These are phyloP conservation scores for Pseudogymnoascus sp. DNA, from an alignment of 2,329 filamentous ascomycete genomes.

Conservation along the genomic window DNA sequence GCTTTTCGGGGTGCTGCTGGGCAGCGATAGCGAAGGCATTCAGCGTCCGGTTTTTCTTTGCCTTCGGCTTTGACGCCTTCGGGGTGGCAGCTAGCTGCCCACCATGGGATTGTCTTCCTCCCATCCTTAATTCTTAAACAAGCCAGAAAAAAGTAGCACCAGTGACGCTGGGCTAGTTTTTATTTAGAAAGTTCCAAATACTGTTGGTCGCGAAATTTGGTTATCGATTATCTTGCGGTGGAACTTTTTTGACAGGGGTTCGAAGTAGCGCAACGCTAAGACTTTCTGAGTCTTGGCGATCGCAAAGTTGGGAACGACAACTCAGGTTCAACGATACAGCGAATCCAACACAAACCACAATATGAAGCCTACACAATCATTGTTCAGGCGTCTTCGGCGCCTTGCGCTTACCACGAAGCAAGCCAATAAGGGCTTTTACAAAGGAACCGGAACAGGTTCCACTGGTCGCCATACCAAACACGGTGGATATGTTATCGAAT, in stretches of 20 bases:
- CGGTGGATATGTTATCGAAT: conserved; percentile 80
- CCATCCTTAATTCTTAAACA: conserved; percentile 21
- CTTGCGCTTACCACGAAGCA: conserved; percentile 84
- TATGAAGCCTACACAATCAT: conserved; percentile 61
- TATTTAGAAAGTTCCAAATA: conserved; percentile 18
- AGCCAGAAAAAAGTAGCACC: neutral
- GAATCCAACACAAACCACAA: conserved; percentile 14
- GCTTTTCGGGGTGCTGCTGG: conserved; percentile 43
- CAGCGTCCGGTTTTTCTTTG: conserved; percentile 36
- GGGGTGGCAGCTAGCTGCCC: conserved; percentile 24
- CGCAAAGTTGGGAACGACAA: conserved; percentile 9
- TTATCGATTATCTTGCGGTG: conserved; percentile 10
- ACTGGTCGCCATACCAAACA: conserved; percentile 79
- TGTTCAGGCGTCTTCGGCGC: conserved; percentile 64
- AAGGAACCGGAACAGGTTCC: conserved; percentile 81
- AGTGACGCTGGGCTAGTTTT: conserved; percentile 6
- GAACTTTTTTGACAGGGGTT: conserved; percentile 12
- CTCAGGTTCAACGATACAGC: neutral
- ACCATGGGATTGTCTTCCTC: conserved; percentile 31
- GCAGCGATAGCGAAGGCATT: conserved; percentile 61
- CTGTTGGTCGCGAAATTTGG: conserved; percentile 8
- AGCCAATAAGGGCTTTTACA: conserved; percentile 91
- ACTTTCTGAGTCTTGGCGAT: conserved; percentile 9
- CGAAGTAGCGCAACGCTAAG: neutral
- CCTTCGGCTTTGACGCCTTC: conserved; percentile 37